Evolutionary conservation across 2,329 filamentous ascomycete genomes (phyloP).

Genomic region (Penicillium sp.): DNA sequence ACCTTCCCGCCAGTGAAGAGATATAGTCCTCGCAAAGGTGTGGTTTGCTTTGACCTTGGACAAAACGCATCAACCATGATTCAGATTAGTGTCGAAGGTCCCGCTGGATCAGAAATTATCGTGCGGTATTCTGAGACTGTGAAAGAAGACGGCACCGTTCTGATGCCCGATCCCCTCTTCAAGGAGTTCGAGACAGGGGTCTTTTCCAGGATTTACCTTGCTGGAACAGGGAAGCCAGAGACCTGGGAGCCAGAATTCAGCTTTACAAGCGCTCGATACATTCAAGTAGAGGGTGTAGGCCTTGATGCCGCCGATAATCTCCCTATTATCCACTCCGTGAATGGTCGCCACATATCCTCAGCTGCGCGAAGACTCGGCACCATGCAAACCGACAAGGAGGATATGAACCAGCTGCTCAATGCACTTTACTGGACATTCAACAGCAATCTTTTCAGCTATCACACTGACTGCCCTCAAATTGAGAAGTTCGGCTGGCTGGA

Average conservation of each 20-base stretch:
- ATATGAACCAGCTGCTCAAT: conserved; percentile 33
- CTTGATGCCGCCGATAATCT: conserved; percentile 9
- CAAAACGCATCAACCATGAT: conserved; percentile 29
- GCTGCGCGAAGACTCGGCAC: conserved; percentile 24
- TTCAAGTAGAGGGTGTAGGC: conserved; percentile 28
- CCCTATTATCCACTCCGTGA: conserved; percentile 21
- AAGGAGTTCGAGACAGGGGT: conserved; percentile 30
- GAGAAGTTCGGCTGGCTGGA: conserved; percentile 57
- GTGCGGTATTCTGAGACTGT: conserved; percentile 25
- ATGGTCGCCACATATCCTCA: conserved; percentile 27
- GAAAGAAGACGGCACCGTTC: conserved; percentile 20
- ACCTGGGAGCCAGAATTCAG: conserved; percentile 29
- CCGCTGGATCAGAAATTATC: conserved; percentile 20
- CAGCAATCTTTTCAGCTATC: conserved; percentile 52
- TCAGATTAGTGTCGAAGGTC: conserved; percentile 18
- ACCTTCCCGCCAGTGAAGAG: conserved; percentile 21
- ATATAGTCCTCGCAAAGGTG: conserved; percentile 13
- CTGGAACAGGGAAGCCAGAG: conserved; percentile 21
- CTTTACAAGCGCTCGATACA: conserved; percentile 30
- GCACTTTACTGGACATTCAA: conserved; percentile 53
- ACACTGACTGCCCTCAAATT: conserved; percentile 54
- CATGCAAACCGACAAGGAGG: conserved; percentile 28
- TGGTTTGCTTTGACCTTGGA: conserved; percentile 26
- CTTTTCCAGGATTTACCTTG: conserved; percentile 22
- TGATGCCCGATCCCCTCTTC: conserved; percentile 31